phyloP scores from a whole-genome alignment of 352 stramenopile genomes.

The Blastocystis sp. region DNA sequence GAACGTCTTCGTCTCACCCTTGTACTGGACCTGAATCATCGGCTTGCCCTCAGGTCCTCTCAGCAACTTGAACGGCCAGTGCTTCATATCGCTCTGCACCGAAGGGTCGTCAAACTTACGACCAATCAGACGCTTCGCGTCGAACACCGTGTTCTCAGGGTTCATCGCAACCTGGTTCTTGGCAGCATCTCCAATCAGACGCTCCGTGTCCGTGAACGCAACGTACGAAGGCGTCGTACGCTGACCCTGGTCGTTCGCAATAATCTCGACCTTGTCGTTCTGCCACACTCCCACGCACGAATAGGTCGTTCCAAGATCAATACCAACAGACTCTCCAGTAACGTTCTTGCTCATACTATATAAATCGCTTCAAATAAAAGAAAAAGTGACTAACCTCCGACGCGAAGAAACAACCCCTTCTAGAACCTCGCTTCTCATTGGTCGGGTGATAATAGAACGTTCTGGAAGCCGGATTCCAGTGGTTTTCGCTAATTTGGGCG shows the following conservation, averaged over 20 bases:
- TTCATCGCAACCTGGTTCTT: slow-evolving; percentile 69
- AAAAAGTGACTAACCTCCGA: not conserved
- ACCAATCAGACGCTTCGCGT: slow-evolving; percentile 97
- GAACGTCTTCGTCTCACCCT: not conserved
- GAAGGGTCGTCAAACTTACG: slow-evolving; percentile 87
- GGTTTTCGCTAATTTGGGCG: no score
- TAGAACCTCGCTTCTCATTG: not conserved
- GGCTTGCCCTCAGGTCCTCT: not conserved
- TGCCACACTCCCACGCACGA: slow-evolving; percentile 90
- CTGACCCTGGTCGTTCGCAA: slow-evolving; percentile 86
- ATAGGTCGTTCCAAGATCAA: slow-evolving; percentile 91
- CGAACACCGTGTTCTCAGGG: slow-evolving; percentile 69
- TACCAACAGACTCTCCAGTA: slow-evolving; percentile 81
- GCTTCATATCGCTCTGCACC: slow-evolving; percentile 90
- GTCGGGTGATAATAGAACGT: no score
- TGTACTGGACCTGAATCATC: not conserved
- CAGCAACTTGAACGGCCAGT: slow-evolving; percentile 68
- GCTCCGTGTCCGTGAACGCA: slow-evolving; percentile 81
- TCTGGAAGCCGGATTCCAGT: no score
- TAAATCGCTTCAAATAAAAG: not conserved
- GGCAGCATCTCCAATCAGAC: slow-evolving; percentile 80
- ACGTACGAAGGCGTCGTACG: slow-evolving; percentile 86
- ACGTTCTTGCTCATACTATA: slow-evolving; percentile 24
- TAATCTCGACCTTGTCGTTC: slow-evolving; percentile 85
- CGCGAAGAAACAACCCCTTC: not conserved